Evolutionary conservation across 352 stramenopile species (phyloP), one percentile per base, ranked within the genome.

Genomic region (Globisporangium viniferum): DNA sequence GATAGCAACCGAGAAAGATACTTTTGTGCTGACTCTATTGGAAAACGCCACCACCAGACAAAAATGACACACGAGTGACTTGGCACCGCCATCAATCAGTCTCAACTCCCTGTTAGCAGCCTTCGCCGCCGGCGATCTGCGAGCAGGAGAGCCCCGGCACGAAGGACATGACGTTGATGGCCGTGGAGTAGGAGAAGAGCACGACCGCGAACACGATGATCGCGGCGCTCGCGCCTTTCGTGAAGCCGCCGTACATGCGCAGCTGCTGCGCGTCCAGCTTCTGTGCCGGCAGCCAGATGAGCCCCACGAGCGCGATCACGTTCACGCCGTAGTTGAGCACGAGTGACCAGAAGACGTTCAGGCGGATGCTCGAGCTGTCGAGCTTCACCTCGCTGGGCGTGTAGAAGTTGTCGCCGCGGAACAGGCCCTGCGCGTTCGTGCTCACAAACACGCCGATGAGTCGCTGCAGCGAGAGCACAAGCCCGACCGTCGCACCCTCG

Each of bases 231-330:
- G 77, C 77, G 29, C 72, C 73, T 65, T 85, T 86, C 22, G 77
- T 88, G 70, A 87, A 89, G 10, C 82, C 82, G 10, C 82, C 82
- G 51, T 87, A 89, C 71, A 82, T 84, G 36, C 78, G 83, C 49
- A 88, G 58, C 59, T 89, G 81, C 72, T 91, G 83, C 15, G 81
- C 78, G 54, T 89, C 83, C 2, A 88, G 76, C 67, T 91, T 91
- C 68, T 91, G 83, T 9, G 76, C 76, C 6, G 83, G 83, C n/a
- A 89, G 71, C 62, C 62, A 68, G 53, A 68, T 20, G 31, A 68
- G 51, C 6, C 62, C 62, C 10, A 68, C 36, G 31, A 64, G 55
- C 62, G 62, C 62, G 36, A 68, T 24, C 6, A 68, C 24, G 24
- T 68, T 68, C 12, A 68, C 31, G 62, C 62, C 62, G 53, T 68